These are phyloP conservation scores for Aureobasidium subglaciale DNA, from an alignment of 2,329 filamentous ascomycete genomes.

Conservation along the genomic window DNA sequence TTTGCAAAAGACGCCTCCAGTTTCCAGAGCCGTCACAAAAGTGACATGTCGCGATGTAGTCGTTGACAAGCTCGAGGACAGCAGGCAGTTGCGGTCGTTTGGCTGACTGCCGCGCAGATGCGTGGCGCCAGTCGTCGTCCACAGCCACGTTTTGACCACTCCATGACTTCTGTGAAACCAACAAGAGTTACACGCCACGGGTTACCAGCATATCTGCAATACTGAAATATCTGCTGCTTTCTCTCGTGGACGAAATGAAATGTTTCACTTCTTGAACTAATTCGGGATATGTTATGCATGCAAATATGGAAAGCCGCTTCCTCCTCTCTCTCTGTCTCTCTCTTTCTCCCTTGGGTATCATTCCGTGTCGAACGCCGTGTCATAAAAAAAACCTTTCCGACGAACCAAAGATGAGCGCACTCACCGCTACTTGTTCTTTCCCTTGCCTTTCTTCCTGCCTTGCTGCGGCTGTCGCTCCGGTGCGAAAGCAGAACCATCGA, in stretches of 20 bases:
- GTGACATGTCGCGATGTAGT: slow-evolving; percentile 5
- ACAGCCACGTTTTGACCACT: slow-evolving; percentile 3
- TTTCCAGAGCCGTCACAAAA: background rate
- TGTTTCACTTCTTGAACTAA: background rate
- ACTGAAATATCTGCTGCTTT: background rate
- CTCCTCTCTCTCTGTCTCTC: no score
- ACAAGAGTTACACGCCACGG: slow-evolving; percentile 5
- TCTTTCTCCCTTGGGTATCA: slow-evolving; percentile 2
- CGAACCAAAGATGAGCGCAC: background rate
- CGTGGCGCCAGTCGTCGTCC: slow-evolving; percentile 4
- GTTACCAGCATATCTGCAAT: background rate
- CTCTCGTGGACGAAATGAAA: background rate
- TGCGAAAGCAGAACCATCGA: slow-evolving; percentile 55
- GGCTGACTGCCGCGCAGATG: background rate
- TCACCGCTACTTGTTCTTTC: slow-evolving; percentile 28
- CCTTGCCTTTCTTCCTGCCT: slow-evolving; percentile 41
- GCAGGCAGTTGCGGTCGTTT: background rate
- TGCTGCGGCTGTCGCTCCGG: slow-evolving; percentile 44
- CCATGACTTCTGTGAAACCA: background rate
- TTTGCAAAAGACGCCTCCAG: background rate
- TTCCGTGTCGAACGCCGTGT: slow-evolving; percentile 4
- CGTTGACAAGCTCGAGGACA: background rate
- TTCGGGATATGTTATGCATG: background rate
- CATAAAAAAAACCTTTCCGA: background rate
- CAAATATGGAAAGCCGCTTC: background rate